Conservation (phyloP, 1,284 basidiomycete genomes). For the Tylopilus orsonianus region DNA sequence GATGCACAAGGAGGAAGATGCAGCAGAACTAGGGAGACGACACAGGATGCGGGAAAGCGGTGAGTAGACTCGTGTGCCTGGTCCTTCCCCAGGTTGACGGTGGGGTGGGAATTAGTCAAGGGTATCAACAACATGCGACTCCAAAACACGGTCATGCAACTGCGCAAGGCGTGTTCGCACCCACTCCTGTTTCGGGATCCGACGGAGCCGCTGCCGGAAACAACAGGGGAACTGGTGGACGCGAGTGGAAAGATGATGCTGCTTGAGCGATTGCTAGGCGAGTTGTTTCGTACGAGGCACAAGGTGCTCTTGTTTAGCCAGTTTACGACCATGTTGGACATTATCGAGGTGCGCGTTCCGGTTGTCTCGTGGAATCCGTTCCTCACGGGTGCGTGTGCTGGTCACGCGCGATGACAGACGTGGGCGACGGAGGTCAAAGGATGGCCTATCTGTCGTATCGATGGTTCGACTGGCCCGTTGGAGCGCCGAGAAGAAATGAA, state of each 20-base stretch:
- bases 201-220: constrained; percentile 52
- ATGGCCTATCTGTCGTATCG: constrained; percentile 86
- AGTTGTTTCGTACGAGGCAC: constrained; percentile 80
- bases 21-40: constrained; percentile 48
- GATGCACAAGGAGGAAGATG: constrained; percentile 39
- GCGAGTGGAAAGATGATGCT: constrained; percentile 97
- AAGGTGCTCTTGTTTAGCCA: constrained; percentile 95
- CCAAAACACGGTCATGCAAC: constrained; percentile 93
- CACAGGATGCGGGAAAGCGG: constrained; percentile 60
- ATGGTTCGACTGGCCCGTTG: constrained; percentile 79
- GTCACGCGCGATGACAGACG: constrained; percentile 48
- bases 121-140: constrained; percentile 89
- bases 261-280: constrained; percentile 83
- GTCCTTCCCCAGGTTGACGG: not conserved
- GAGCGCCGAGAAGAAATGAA: constrained; percentile 85
- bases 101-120: constrained; percentile 51
- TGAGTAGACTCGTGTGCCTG: constrained; percentile 31
- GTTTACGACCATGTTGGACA: constrained; percentile 95
- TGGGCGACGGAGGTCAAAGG: constrained; percentile 84
- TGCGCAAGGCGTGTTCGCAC: constrained; percentile 93
- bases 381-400: not conserved
- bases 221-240: constrained; percentile 69
- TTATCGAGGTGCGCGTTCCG: constrained; percentile 70
- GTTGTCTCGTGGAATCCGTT: not conserved
- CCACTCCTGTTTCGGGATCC: constrained; percentile 91